A percentile compares a stretch with the other conserved stretches of the same genome.
phyloP scores from a whole-genome alignment of 2,329 filamentous ascomycete species.

The Aspergillus floridensis region DNA sequence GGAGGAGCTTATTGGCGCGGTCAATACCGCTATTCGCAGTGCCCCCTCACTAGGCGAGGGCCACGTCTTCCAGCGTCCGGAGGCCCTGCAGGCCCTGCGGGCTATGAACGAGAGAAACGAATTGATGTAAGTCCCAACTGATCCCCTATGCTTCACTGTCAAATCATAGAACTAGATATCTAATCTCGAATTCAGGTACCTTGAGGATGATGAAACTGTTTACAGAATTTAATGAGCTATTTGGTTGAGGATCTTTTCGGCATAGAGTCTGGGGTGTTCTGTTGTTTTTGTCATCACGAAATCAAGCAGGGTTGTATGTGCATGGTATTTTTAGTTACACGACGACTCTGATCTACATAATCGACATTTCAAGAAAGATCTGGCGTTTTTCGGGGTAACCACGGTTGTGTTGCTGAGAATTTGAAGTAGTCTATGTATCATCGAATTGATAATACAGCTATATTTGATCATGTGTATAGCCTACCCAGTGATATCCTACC shows the following conservation, averaged over 20 bases:
- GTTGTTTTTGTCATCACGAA: neutral
- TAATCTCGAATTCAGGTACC: slow-evolving; percentile 35
- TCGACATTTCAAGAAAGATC: neutral
- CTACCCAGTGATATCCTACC: too few species aligned
- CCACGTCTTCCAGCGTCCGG: slow-evolving; percentile 63
- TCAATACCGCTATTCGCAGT: slow-evolving; percentile 67
- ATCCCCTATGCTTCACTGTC: neutral
- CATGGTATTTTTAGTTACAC: neutral
- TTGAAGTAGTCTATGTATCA: neutral
- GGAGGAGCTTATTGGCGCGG: slow-evolving; percentile 69
- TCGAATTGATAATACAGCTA: neutral
- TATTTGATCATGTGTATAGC: too few species aligned
- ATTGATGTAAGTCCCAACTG: slow-evolving; percentile 71
- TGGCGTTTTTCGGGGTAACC: neutral
- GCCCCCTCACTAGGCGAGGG: slow-evolving; percentile 47
- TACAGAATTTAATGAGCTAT: slow-evolving; percentile 61
- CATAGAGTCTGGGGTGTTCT: neutral
- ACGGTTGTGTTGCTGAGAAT: neutral
- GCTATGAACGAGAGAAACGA: slow-evolving; percentile 80
- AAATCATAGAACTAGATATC: neutral
- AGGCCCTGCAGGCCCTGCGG: slow-evolving; percentile 74
- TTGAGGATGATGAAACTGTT: slow-evolving; percentile 58
- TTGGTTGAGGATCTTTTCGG: slow-evolving; percentile 3
- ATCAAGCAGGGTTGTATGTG: neutral
- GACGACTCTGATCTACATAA: neutral